phyloP scores from a whole-genome alignment of 345 rosid species.

The Hypericum perforatum region DNA sequence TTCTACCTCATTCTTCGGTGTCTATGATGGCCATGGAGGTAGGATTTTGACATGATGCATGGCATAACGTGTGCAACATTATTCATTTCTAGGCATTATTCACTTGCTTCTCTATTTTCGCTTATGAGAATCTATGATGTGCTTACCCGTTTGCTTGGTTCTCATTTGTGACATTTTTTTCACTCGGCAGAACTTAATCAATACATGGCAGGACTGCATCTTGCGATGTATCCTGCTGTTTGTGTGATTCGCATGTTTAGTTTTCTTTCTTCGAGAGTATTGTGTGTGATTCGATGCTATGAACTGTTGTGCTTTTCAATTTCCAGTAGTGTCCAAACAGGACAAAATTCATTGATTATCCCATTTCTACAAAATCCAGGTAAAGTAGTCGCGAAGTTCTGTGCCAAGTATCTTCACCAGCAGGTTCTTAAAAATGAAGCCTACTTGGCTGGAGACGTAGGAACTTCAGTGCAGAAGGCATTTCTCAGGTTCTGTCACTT shows the following conservation, averaged over 20 bases:
- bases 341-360: too few species aligned
- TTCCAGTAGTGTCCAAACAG: too few species aligned
- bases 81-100: slow-evolving; percentile 1
- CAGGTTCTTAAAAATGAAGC: slow-evolving; percentile 67
- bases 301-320: too few species aligned
- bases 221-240: too few species aligned
- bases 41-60: slow-evolving; percentile 25
- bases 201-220: too few species aligned
- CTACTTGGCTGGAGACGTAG: slow-evolving; percentile 65
- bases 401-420: slow-evolving; percentile 82
- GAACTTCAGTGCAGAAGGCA: slow-evolving; percentile 58
- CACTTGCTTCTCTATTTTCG: neutral
- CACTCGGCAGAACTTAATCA: too few species aligned
- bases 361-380: slow-evolving; percentile 29
- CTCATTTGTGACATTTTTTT: too few species aligned
- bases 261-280: too few species aligned
- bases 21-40: slow-evolving; percentile 99
- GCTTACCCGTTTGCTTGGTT: too few species aligned
- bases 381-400: slow-evolving; percentile 88
- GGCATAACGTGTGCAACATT: neutral
- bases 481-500: slow-evolving; percentile 51
- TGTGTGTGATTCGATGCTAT: too few species aligned
- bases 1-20: slow-evolving; percentile 88
- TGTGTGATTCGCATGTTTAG: too few species aligned
- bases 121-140: too few species aligned